Evolutionary conservation across 306 rosid genomes (phyloP).

Genomic region (Ochetophila trinervis): DNA sequence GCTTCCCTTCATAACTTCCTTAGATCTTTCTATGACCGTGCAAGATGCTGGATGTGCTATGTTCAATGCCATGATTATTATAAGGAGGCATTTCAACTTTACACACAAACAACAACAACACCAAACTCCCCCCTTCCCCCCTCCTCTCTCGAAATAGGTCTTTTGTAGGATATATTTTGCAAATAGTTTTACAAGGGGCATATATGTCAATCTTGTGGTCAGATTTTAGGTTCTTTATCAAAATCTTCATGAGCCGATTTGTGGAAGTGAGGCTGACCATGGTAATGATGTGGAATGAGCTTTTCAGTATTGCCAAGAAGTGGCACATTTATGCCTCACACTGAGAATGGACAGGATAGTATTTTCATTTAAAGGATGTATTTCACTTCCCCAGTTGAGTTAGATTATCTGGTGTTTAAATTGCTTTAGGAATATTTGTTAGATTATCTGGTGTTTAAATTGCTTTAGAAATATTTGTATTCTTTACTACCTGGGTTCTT

Average conservation of each 20-base stretch:
- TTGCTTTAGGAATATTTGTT: not conserved
- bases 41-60: constrained; percentile 7
- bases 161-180: not conserved
- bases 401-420: not conserved
- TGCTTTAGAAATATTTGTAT: not conserved
- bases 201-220: too few species aligned
- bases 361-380: not conserved
- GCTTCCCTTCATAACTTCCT: constrained; percentile 15
- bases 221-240: too few species aligned
- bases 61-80: not conserved
- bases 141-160: too few species aligned
- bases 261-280: constrained; percentile 1
- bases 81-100: not conserved
- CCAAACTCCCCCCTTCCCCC: too few species aligned
- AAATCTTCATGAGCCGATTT: not conserved
- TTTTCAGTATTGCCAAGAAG: not conserved
- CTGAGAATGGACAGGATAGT: not conserved
- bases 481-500: not conserved
- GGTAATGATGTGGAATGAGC: not conserved
- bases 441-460: constrained; percentile 1
- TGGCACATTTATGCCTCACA: not conserved
- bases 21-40: not conserved
- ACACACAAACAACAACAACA: too few species aligned
- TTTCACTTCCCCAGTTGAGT: not conserved
- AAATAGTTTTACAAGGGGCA: not conserved